Percentiles rank a stretch among this genome's conserved stretches.
These are phyloP conservation scores for Rhizopogon rudus DNA, from an alignment of 768 basidiomycete genomes.

Conservation along the genomic window DNA sequence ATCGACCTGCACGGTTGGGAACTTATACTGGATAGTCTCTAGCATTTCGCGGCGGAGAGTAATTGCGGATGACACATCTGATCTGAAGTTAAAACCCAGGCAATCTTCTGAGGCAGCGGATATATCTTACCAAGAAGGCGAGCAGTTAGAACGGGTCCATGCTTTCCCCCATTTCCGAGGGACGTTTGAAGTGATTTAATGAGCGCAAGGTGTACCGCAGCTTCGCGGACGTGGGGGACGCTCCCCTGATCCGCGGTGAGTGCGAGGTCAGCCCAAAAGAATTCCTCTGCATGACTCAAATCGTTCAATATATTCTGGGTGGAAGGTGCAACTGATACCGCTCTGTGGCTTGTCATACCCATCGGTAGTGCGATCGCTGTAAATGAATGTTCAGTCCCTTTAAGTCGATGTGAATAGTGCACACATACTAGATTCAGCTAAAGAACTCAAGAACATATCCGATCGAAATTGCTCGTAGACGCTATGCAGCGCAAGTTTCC, in stretches of 20 bases:
- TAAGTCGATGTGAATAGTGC: neutral
- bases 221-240: conserved; percentile 70
- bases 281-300: conserved; percentile 62
- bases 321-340: conserved; percentile 34
- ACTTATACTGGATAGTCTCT: conserved; percentile 74
- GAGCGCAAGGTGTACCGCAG: conserved; percentile 62
- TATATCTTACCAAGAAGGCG: conserved; percentile 51
- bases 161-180: conserved; percentile 54
- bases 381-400: conserved; percentile 6
- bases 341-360: conserved; percentile 55
- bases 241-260: conserved; percentile 53
- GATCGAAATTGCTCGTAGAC: conserved; percentile 74
- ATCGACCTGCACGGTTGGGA: conserved; percentile 42
- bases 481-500: conserved; percentile 70
- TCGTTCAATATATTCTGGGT: conserved; percentile 54
- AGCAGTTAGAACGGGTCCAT: conserved; percentile 52
- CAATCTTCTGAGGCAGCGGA: neutral
- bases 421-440: conserved; percentile 82
- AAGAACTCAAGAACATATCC: conserved; percentile 87
- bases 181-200: conserved; percentile 77
- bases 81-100: neutral
- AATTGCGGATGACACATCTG: conserved; percentile 72
- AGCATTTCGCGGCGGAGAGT: conserved; percentile 84
- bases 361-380: conserved; percentile 81
- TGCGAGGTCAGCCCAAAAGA: conserved; percentile 63